Percentiles rank a stretch among this genome's conserved stretches.
These are phyloP conservation scores for Blastobotrys peoriensis DNA, from an alignment of 805 yeast species.

Conservation along the genomic window DNA sequence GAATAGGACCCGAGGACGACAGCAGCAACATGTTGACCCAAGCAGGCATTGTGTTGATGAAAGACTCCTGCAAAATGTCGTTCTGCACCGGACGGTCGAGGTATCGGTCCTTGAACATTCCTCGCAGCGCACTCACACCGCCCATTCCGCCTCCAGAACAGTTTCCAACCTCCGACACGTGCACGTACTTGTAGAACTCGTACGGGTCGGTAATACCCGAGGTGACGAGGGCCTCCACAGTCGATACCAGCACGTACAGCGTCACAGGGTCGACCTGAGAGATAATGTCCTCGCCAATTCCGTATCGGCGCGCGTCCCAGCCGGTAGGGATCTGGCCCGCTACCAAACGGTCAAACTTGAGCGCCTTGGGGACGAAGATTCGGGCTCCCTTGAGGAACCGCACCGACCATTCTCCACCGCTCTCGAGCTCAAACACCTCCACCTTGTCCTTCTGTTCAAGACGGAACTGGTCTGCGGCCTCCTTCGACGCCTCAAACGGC, in stretches of 20 bases:
- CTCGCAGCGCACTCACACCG: conserved; percentile 94
- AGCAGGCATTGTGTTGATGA: conserved; percentile 98
- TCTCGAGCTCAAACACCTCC: conserved; percentile 84
- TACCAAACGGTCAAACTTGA: conserved; percentile 48
- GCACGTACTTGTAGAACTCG: conserved; percentile 97
- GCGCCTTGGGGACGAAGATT: conserved; percentile 84
- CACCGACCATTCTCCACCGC: conserved; percentile 88
- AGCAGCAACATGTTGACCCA: conserved; percentile 98
- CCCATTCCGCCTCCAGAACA: conserved; percentile 99
- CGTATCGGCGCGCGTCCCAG: conserved; percentile 93
- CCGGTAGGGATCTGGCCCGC: conserved; percentile 98
- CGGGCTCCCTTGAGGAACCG: conserved; percentile 89
- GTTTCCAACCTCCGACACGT: conserved; percentile 97
- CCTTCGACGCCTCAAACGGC: conserved; percentile 90
- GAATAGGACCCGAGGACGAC: conserved; percentile 97
- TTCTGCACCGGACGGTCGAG: conserved; percentile 92
- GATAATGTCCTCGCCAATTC: conserved; percentile 89
- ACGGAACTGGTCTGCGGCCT: conserved; percentile 91
- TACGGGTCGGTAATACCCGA: conserved; percentile 98
- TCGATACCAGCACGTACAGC: conserved; percentile 83
- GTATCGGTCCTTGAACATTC: conserved; percentile 96
- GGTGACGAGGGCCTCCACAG: conserved; percentile 87
- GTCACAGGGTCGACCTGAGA: conserved; percentile 96
- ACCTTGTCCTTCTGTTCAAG: conserved; percentile 90
- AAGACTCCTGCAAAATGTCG: conserved; percentile 95